Base-by-base conservation (phyloP, 169 alveolate species). In the Cryptosporidium sp. region DNA sequence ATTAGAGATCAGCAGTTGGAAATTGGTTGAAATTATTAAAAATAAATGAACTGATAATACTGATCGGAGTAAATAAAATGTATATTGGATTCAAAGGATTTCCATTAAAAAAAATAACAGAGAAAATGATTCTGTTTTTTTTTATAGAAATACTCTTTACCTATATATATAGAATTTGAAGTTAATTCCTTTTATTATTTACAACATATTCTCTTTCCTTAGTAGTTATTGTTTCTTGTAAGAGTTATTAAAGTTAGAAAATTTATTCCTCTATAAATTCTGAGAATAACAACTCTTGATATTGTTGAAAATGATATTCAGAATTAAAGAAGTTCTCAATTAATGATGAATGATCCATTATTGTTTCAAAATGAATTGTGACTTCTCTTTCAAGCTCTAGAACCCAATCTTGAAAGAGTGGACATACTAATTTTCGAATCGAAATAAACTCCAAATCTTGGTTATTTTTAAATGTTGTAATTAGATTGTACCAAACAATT, bases 401-500 rank as follows among this genome's bases (percentile, higher is more conserved):
- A 56, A 29, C 31, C 86, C 86, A 73, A 60, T 73, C 33, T 33
- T 37, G 45, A 5, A 73, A 26, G 8, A 73, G 7, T 56, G 86
- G 86, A 23, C 86, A 73, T 1, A 23, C 35, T 56, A 73, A 39
- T n/a, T 9, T 73, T 73, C 23, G 26, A 26, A 73, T 21, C 18
- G 14, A 56, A 26, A 23, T 10, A 10, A 8, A 21, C 7, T 56
- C n/a, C 10, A n/a, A 33, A 35, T 65, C 26, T 65, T 29, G 42
- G 21, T n/a, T 21, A n/a, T 65, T 14, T 5, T 9, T 21, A 16
- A 56, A 8, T 56, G 5, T 39, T 44, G 45, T 12, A 35, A 60
- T 73, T 18, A 73, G 44, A 18, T 73, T 73, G 42, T 62, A 73
- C 86, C 86, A 73, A n/a, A 73, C 31, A 35, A 73, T 33, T 42